phyloP scores from a whole-genome alignment of 208 protist genomes.

The Herpetomonas muscarum region DNA sequence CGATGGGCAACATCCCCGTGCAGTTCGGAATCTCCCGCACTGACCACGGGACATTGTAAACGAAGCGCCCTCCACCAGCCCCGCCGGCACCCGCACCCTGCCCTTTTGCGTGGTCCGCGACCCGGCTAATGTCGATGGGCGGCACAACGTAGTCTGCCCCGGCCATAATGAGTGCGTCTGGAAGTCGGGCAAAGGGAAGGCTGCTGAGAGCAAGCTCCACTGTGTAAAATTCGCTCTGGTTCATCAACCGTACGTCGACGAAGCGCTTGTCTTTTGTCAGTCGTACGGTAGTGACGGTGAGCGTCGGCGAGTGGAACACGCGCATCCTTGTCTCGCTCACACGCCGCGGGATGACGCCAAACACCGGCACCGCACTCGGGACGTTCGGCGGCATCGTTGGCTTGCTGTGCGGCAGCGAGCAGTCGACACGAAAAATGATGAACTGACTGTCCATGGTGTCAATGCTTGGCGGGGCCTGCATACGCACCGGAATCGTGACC shows the following conservation, averaged over 20 bases:
- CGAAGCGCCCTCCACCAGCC: too few relatives aligned
- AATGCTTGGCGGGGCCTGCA: conserved; percentile 53
- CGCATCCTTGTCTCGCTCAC: conserved; percentile 81
- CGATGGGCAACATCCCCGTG: conserved; percentile 47
- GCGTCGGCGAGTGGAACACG: conserved; percentile 66
- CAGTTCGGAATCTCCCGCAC: conserved; percentile 64
- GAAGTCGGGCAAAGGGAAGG: conserved; percentile 53
- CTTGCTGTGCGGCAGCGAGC: conserved; percentile 53
- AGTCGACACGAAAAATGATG: conserved; percentile 75
- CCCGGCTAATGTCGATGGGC: conserved; percentile 65
- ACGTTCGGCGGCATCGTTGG: conserved; percentile 59
- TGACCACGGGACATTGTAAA: conserved; percentile 56
- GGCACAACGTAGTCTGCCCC: conserved; percentile 78
- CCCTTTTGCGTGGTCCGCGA: conserved; percentile 26
- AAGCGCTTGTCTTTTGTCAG: conserved; percentile 67
- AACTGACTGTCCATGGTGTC: conserved; percentile 45
- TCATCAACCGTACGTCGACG: conserved; percentile 68
- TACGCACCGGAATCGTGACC: conserved; percentile 44
- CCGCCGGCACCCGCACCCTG: conserved; percentile 12
- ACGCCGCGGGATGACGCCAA: conserved; percentile 80
- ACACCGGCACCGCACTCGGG: conserved; percentile 79
- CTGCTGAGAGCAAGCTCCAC: conserved; percentile 69
- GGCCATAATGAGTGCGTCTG: conserved; percentile 63
- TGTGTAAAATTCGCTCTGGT: conserved; percentile 67
- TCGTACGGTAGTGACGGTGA: conserved; percentile 47